phyloP scores from a whole-genome alignment of 2,329 filamentous ascomycete species.

The Elsinoe ampelina region DNA sequence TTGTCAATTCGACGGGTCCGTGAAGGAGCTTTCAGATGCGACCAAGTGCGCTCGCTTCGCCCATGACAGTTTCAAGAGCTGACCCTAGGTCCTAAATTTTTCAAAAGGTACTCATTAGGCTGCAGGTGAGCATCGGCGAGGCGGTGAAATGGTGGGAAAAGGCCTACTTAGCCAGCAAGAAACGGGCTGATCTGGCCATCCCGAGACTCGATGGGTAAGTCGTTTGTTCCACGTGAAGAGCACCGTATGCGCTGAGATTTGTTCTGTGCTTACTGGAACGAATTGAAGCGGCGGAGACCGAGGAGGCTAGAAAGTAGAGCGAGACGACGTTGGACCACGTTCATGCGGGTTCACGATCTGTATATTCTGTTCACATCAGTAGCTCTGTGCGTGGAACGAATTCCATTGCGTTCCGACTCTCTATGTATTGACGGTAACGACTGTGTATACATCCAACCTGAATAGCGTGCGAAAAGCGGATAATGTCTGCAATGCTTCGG shows the following conservation, averaged over 20 bases:
- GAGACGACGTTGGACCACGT: background rate
- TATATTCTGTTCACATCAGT: too few relatives aligned
- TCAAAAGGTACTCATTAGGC: background rate
- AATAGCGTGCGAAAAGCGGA: too few relatives aligned
- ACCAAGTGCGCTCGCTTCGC: slow-evolving; percentile 4
- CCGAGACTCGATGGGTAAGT: background rate
- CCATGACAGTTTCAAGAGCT: slow-evolving; percentile 4
- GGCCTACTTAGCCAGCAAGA: background rate
- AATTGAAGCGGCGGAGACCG: background rate
- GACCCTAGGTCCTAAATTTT: background rate
- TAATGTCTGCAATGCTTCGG: too few relatives aligned
- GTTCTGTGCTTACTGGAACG: background rate
- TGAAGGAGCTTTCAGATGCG: slow-evolving; percentile 1
- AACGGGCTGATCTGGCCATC: background rate
- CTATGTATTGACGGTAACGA: too few relatives aligned
- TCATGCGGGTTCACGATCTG: too few relatives aligned
- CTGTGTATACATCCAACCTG: too few relatives aligned
- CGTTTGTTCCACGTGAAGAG: background rate
- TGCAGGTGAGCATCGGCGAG: background rate
- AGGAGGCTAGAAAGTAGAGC: background rate
- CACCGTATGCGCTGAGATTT: background rate
- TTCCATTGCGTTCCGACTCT: too few relatives aligned
- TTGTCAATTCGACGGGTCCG: background rate
- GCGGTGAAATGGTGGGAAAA: background rate
- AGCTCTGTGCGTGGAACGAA: too few relatives aligned